phyloP scores from a whole-genome alignment of 75 land plant species.

The Ceratopteris richardii region DNA sequence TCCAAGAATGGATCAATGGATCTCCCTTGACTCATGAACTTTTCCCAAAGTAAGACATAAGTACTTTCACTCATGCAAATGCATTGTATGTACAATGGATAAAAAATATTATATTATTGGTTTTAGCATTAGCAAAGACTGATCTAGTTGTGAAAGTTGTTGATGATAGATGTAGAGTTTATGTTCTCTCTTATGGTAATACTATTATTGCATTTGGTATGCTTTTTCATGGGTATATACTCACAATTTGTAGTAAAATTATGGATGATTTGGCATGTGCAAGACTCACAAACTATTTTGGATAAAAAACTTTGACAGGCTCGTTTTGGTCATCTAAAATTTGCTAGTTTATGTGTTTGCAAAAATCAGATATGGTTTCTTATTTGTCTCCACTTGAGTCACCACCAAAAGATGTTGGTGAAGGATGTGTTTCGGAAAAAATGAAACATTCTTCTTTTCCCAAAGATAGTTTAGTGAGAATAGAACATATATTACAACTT shows the following conservation, averaged over 20 bases:
- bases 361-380: background rate
- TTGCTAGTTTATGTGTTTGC: background rate
- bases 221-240: background rate
- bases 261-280: background rate
- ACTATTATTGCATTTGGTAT: background rate
- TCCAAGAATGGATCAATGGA: too few relatives aligned
- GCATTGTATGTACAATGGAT: too few relatives aligned
- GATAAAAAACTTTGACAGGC: background rate
- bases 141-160: too few relatives aligned
- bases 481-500: too few relatives aligned
- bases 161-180: too few relatives aligned
- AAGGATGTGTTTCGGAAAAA: background rate
- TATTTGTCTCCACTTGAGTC: background rate
- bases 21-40: too few relatives aligned
- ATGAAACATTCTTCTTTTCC: too few relatives aligned
- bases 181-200: background rate
- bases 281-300: background rate
- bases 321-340: slow-evolving; percentile 1
- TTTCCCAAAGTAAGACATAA: too few relatives aligned
- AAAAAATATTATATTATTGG: background rate
- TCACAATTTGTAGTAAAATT: background rate
- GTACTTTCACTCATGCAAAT: too few relatives aligned
- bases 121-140: too few relatives aligned
- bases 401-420: slow-evolving; percentile 1
- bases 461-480: too few relatives aligned